These are phyloP conservation scores for Sarocladiaceae sp. DNA, from an alignment of 2,329 filamentous ascomycete species.

Conservation along the genomic window DNA sequence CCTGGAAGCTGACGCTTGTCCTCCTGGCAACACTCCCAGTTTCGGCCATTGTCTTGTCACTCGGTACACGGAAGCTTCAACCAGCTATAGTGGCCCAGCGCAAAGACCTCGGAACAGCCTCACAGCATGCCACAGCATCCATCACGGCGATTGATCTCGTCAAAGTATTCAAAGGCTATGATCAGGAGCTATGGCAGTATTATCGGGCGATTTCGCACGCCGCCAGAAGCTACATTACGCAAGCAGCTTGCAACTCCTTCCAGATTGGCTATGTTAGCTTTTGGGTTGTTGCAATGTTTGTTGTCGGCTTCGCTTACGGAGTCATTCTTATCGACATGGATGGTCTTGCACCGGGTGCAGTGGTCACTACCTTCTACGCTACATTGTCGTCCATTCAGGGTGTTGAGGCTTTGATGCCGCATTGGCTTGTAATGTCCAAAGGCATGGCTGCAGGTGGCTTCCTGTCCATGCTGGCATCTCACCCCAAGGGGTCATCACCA, in stretches of 20 bases:
- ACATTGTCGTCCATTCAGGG: conserved; percentile 73
- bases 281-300: conserved; percentile 74
- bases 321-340: conserved; percentile 57
- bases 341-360: conserved; percentile 57
- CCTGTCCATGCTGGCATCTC: conserved; percentile 42
- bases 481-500: conserved; percentile 8
- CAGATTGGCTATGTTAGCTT: conserved; percentile 73
- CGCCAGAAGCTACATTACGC: conserved; percentile 59
- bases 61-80: conserved; percentile 59
- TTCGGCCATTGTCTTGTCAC: conserved; percentile 54
- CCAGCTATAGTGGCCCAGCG: conserved; percentile 67
- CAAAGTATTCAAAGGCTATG: conserved; percentile 78
- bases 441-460: conserved; percentile 69
- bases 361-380: conserved; percentile 83
- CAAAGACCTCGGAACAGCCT: conserved; percentile 60
- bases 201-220: conserved; percentile 50
- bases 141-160: conserved; percentile 76
- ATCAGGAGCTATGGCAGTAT: conserved; percentile 66
- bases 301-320: conserved; percentile 88
- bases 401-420: conserved; percentile 69
- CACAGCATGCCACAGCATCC: conserved; percentile 67
- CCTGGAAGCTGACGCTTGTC: conserved; percentile 80
- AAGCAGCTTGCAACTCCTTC: conserved; percentile 63
- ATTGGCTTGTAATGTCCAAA: conserved; percentile 73
- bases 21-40: conserved; percentile 71